These are phyloP conservation scores for Heritiera littoralis DNA, from an alignment of 345 rosid genomes.

Conservation along the genomic window DNA sequence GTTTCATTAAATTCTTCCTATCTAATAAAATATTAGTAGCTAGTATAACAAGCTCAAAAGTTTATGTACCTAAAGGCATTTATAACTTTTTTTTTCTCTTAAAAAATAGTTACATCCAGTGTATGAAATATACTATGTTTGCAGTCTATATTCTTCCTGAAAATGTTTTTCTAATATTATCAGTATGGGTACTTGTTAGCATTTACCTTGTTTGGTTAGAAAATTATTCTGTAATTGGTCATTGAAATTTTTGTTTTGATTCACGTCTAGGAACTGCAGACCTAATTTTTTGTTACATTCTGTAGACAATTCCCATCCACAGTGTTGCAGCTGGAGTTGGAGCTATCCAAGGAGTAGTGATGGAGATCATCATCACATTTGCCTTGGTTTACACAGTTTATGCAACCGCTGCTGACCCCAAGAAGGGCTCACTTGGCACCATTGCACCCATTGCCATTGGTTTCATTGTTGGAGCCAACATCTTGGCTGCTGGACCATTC, in stretches of 20 bases:
- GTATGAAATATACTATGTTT: too few species aligned
- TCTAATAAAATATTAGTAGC: too few species aligned
- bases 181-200: too few species aligned
- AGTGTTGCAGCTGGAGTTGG: slow-evolving; percentile 77
- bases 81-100: too few species aligned
- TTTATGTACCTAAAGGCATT: neutral
- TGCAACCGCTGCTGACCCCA: slow-evolving; percentile 96
- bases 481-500: slow-evolving; percentile 93
- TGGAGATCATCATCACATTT: slow-evolving; percentile 90
- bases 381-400: slow-evolving; percentile 91
- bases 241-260: neutral
- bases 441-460: slow-evolving; percentile 94
- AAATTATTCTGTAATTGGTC: neutral
- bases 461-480: slow-evolving; percentile 94
- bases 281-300: slow-evolving; percentile 1
- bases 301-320: slow-evolving; percentile 73
- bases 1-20: too few species aligned
- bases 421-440: slow-evolving; percentile 80
- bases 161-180: too few species aligned
- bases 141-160: too few species aligned
- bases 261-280: neutral
- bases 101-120: neutral
- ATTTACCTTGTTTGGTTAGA: neutral
- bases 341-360: slow-evolving; percentile 76
- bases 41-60: neutral